Conservation (phyloP, 805 yeast genomes). For the Candida cerambycidarum region DNA sequence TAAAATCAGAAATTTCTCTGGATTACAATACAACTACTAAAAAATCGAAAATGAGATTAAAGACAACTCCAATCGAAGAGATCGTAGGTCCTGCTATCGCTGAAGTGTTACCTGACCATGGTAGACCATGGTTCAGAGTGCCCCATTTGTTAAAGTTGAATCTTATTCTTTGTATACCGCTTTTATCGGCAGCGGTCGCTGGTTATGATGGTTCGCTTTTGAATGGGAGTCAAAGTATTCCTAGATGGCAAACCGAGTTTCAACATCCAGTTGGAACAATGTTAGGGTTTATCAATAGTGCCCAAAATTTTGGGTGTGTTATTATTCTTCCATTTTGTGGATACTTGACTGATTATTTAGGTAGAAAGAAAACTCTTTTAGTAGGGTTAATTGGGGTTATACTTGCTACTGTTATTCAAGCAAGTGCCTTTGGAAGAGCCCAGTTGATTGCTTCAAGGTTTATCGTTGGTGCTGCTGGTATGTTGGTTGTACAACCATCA, state of each 20-base stretch:
- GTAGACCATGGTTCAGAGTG: constrained; percentile 15
- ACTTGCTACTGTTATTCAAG: constrained; percentile 33
- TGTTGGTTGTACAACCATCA: constrained; percentile 42
- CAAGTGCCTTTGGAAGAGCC: constrained; percentile 24
- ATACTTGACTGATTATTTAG: constrained; percentile 31
- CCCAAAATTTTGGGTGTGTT: constrained; percentile 31
- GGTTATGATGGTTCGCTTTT: constrained; percentile 48
- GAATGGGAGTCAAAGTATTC: constrained; percentile 46
- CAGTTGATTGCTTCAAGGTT: constrained; percentile 44
- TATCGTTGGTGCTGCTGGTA: constrained; percentile 44
- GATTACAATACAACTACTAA: not conserved
- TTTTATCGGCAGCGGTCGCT: constrained; percentile 38
- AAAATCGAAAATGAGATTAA: constrained; percentile 6
- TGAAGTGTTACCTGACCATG: constrained; percentile 16
- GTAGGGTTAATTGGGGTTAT: constrained; percentile 25
- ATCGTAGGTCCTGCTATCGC: constrained; percentile 20
- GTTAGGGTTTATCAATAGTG: constrained; percentile 34
- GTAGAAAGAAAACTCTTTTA: constrained; percentile 33
- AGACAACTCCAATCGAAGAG: constrained; percentile 14
- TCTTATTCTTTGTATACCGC: constrained; percentile 13
- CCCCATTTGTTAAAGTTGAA: constrained; percentile 16
- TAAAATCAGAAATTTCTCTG: constrained; percentile 2
- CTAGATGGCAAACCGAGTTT: constrained; percentile 38
- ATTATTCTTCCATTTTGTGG: constrained; percentile 25
- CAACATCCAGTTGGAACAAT: constrained; percentile 40